A percentile compares a stretch with the other conserved stretches of the same genome.
Evolutionary conservation across 2,329 filamentous ascomycete species (phyloP).

Genomic region (Pseudocercospora musae): DNA sequence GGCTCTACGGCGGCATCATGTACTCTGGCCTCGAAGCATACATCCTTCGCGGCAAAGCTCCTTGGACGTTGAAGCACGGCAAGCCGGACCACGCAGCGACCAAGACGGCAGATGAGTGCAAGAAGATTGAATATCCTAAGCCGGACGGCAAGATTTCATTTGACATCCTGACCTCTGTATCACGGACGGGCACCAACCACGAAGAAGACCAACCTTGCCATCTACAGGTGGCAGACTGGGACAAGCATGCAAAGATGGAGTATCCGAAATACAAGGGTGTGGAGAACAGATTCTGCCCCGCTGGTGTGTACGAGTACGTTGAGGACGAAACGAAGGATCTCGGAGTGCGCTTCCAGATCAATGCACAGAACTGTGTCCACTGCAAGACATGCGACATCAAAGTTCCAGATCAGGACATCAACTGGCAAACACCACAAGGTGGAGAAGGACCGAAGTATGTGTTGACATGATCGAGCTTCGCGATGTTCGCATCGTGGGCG

Average conservation of each 20-base stretch:
- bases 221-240: constrained; percentile 92
- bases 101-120: constrained; percentile 71
- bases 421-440: constrained; percentile 83
- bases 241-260: constrained; percentile 76
- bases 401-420: constrained; percentile 93
- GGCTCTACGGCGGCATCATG: constrained; percentile 81
- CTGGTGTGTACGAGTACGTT: constrained; percentile 96
- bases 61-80: constrained; percentile 90
- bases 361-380: constrained; percentile 96
- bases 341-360: constrained; percentile 95
- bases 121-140: constrained; percentile 94
- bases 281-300: constrained; percentile 95
- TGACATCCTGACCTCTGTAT: constrained; percentile 93
- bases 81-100: constrained; percentile 74
- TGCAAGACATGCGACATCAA: constrained; percentile 99
- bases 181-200: constrained; percentile 93
- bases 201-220: constrained; percentile 98
- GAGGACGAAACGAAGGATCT: constrained; percentile 84
- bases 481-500: not conserved
- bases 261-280: constrained; percentile 88
- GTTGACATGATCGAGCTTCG: constrained; percentile 45
- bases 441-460: constrained; percentile 71
- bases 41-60: constrained; percentile 75
- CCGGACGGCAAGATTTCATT: constrained; percentile 94
- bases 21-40: constrained; percentile 94